Conservation (phyloP, 805 yeast genomes). For the Ogataea pini region DNA sequence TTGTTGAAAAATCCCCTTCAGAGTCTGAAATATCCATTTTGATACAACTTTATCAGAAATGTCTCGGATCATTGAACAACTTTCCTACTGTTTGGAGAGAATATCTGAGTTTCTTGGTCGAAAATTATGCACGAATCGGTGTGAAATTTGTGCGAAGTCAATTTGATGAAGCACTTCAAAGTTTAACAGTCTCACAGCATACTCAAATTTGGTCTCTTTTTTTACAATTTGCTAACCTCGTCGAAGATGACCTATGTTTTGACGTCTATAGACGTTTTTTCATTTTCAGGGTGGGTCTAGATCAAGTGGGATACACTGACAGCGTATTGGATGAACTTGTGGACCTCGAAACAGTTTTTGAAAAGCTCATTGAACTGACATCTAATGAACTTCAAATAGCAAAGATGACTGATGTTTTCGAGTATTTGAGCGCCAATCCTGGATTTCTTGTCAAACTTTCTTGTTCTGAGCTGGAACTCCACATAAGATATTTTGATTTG, state of each 20-base stretch:
- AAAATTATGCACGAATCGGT: constrained; percentile 30
- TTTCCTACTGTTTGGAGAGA: constrained; percentile 54
- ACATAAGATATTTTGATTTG: constrained; percentile 46
- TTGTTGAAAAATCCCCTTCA: constrained; percentile 6
- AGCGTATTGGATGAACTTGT: constrained; percentile 4
- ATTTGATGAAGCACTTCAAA: constrained; percentile 52
- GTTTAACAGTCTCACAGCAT: constrained; percentile 55
- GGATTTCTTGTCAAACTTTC: constrained; percentile 37
- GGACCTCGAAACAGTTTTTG: constrained; percentile 35
- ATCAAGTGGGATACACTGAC: constrained; percentile 7
- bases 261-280: constrained; percentile 37
- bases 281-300: constrained; percentile 17
- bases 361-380: constrained; percentile 32
- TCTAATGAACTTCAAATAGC: constrained; percentile 12
- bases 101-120: constrained; percentile 46
- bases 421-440: constrained; percentile 36
- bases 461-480: constrained; percentile 49
- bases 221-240: constrained; percentile 45
- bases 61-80: constrained; percentile 44
- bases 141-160: constrained; percentile 41
- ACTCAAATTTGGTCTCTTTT: constrained; percentile 56
- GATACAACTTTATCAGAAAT: constrained; percentile 43
- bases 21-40: constrained; percentile 11
- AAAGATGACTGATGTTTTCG: constrained; percentile 29
- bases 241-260: constrained; percentile 44